Evolutionary conservation across 345 rosid species (phyloP).

Genomic region (Lumnitzera racemosa): DNA sequence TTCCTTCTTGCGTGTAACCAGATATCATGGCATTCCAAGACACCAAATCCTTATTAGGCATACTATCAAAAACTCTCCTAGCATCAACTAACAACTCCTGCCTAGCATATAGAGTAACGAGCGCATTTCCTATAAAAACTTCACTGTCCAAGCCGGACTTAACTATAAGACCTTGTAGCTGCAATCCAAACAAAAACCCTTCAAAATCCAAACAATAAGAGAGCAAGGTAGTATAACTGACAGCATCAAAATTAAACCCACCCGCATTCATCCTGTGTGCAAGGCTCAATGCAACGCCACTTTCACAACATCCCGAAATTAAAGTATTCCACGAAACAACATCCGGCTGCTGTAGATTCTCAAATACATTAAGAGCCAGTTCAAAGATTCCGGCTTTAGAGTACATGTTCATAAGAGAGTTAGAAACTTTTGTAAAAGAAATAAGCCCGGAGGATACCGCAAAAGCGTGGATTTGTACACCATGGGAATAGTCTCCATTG

Average conservation of each 20-base stretch:
- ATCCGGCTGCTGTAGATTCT: conserved; percentile 52
- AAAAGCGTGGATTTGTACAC: conserved; percentile 68
- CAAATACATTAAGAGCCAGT: conserved; percentile 50
- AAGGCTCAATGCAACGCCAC: conserved; percentile 42
- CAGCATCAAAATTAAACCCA: conserved; percentile 54
- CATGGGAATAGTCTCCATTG: conserved; percentile 34
- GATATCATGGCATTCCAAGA: conserved; percentile 87
- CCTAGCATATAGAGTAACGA: conserved; percentile 63
- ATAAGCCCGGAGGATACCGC: conserved; percentile 50
- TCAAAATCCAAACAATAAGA: conserved; percentile 44
- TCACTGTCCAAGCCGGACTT: conserved; percentile 54
- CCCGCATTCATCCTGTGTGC: conserved; percentile 41
- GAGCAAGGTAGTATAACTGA: conserved; percentile 52
- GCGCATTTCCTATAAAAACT: conserved; percentile 67
- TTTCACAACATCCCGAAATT: conserved; percentile 60
- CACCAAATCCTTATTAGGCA: conserved; percentile 56
- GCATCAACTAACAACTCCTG: conserved; percentile 46
- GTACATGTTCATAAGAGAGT: conserved; percentile 68
- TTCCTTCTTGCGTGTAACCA: conserved; percentile 66
- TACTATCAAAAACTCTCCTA: conserved; percentile 55
- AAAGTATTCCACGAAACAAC: conserved; percentile 88
- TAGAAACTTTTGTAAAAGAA: conserved; percentile 48
- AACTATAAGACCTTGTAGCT: conserved; percentile 48
- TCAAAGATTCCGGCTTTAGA: conserved; percentile 46
- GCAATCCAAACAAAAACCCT: conserved; percentile 57